These are phyloP conservation scores for Rubia yunnanensis DNA, from an alignment of 257 asterid species.

Conservation along the genomic window DNA sequence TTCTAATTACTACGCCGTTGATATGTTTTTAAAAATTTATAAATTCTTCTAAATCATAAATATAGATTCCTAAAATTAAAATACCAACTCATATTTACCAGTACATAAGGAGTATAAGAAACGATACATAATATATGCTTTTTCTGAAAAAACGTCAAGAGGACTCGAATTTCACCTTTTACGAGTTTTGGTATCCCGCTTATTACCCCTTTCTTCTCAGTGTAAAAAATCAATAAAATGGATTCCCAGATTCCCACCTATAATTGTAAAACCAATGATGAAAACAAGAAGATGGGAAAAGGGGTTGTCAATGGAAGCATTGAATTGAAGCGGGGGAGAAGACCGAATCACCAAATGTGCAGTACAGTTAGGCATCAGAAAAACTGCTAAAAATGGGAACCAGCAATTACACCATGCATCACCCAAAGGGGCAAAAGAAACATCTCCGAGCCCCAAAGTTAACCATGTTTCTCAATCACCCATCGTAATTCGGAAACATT, in stretches of 20 bases:
- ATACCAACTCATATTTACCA: too few relatives aligned
- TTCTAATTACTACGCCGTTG: too few relatives aligned
- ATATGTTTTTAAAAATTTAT: too few relatives aligned
- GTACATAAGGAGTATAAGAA: too few relatives aligned
- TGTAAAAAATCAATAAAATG: too few relatives aligned
- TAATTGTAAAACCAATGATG: neutral
- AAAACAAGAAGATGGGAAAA: neutral
- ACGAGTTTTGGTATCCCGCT: too few relatives aligned
- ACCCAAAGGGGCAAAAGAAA: conserved; percentile 3
- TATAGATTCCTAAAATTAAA: too few relatives aligned
- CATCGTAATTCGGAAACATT: neutral
- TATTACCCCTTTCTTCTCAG: neutral
- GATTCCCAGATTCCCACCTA: too few relatives aligned
- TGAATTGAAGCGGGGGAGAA: neutral
- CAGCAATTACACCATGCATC: neutral
- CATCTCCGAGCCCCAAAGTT: neutral
- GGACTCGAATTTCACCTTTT: too few relatives aligned
- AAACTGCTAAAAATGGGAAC: neutral
- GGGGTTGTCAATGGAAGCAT: neutral
- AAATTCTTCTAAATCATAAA: too few relatives aligned
- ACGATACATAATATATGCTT: too few relatives aligned
- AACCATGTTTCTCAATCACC: neutral
- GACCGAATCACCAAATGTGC: neutral
- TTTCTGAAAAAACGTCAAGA: too few relatives aligned
- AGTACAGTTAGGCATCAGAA: conserved; percentile 3